phyloP scores from a whole-genome alignment of 2,329 filamentous ascomycete species.

The Cryphonectria nitschkei region DNA sequence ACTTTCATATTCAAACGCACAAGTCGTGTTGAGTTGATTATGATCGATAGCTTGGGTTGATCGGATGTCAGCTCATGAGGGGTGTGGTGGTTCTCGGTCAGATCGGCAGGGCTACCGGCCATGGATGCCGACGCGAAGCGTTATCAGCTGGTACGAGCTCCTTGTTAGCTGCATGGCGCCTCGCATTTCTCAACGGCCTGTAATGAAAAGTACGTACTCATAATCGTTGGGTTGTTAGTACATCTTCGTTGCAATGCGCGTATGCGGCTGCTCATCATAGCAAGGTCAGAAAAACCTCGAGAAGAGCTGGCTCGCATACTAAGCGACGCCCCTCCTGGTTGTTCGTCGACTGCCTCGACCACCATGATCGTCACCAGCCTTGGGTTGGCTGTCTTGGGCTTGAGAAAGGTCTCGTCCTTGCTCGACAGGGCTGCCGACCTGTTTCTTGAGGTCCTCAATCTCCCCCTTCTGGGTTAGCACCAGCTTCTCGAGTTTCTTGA shows the following conservation, averaged over 20 bases:
- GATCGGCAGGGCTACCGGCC: background rate
- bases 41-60: background rate
- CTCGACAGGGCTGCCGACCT: background rate
- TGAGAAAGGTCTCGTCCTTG: background rate
- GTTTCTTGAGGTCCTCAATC: constrained; percentile 4
- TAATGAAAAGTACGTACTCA: background rate
- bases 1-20: background rate
- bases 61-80: background rate
- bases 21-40: background rate
- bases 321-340: background rate
- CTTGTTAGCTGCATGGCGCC: background rate
- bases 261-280: background rate
- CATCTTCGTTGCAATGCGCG: background rate
- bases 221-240: background rate
- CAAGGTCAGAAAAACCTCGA: background rate
- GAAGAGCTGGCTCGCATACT: constrained; percentile 7
- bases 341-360: background rate
- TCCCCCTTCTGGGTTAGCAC: constrained; percentile 8
- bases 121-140: background rate
- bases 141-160: background rate
- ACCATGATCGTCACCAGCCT: background rate
- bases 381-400: background rate
- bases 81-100: background rate
- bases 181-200: background rate
- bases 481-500: background rate